These are phyloP conservation scores for Pseudoperonospora humuli DNA, from an alignment of 352 stramenopile genomes.

Conservation along the genomic window DNA sequence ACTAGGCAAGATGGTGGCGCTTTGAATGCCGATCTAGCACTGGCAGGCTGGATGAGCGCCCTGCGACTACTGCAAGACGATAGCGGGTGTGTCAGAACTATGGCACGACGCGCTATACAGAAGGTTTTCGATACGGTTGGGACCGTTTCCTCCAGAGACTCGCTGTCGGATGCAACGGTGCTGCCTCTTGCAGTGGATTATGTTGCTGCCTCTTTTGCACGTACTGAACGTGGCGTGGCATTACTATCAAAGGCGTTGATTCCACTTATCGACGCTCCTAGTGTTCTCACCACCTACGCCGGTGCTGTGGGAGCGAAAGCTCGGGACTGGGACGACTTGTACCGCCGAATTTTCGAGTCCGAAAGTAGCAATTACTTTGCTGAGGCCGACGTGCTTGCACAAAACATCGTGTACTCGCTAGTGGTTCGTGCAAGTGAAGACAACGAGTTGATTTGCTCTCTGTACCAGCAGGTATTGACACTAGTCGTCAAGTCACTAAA, in stretches of 20 bases:
- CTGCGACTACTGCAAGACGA: conserved; percentile 70
- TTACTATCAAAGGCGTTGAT: conserved; percentile 29
- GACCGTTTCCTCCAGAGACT: background rate
- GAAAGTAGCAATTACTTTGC: conserved; percentile 78
- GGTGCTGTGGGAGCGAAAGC: conserved; percentile 28
- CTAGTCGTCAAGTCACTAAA: conserved; percentile 12
- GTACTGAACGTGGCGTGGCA: conserved; percentile 19
- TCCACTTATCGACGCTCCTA: conserved; percentile 30
- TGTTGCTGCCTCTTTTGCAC: conserved; percentile 30
- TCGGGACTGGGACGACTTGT: conserved; percentile 49
- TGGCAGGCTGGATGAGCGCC: conserved; percentile 51
- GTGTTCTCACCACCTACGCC: conserved; percentile 36
- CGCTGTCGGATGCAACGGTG: conserved; percentile 46
- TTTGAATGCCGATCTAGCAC: conserved; percentile 17
- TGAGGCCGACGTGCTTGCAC: conserved; percentile 49
- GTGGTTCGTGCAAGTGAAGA: conserved; percentile 17
- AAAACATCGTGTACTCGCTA: conserved; percentile 44
- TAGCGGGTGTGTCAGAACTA: conserved; percentile 26
- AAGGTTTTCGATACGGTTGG: conserved; percentile 15
- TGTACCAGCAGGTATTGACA: conserved; percentile 32
- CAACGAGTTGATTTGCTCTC: conserved; percentile 6
- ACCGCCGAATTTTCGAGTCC: conserved; percentile 66
- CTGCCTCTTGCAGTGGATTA: conserved; percentile 46
- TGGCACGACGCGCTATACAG: conserved; percentile 29
- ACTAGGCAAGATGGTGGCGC: background rate